These are phyloP conservation scores for Sutorius eximius DNA, from an alignment of 1,284 basidiomycete genomes.

Conservation along the genomic window DNA sequence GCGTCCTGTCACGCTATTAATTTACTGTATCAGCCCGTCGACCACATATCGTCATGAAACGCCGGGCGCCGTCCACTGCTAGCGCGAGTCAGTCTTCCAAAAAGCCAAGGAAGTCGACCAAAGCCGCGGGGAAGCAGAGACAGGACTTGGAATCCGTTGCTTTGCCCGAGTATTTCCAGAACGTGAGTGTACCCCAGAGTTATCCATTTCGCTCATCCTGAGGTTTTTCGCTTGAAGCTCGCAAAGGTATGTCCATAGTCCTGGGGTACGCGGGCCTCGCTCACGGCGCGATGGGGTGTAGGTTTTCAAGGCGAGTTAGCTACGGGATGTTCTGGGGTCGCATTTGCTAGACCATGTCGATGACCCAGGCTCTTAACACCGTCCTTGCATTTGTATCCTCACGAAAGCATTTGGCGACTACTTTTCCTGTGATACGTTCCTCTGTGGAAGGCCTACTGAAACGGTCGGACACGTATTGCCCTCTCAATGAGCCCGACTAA, in stretches of 20 bases:
- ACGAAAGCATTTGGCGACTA: conserved; percentile 79
- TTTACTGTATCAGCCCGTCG: no score
- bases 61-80: conserved; percentile 7
- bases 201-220: neutral
- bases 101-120: conserved; percentile 25
- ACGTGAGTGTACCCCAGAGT: conserved; percentile 38
- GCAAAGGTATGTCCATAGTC: conserved; percentile 22
- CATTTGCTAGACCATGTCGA: neutral
- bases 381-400: conserved; percentile 87
- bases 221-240: conserved; percentile 16
- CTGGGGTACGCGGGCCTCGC: neutral
- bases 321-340: neutral
- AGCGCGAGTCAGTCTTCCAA: conserved; percentile 22
- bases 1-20: conserved; percentile 18
- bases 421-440: conserved; percentile 72
- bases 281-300: conserved; percentile 6
- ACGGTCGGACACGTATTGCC: conserved; percentile 25
- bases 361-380: conserved; percentile 77
- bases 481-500: neutral
- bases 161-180: conserved; percentile 64
- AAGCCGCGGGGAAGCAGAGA: conserved; percentile 23
- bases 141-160: conserved; percentile 8
- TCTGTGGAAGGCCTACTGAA: conserved; percentile 81
- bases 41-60: conserved; percentile 24
- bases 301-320: conserved; percentile 36